Evolutionary conservation across 2,329 filamentous ascomycete genomes (phyloP), one percentile per base, ranked within the genome.

Genomic region (Beauveria pseudobassiana): DNA sequence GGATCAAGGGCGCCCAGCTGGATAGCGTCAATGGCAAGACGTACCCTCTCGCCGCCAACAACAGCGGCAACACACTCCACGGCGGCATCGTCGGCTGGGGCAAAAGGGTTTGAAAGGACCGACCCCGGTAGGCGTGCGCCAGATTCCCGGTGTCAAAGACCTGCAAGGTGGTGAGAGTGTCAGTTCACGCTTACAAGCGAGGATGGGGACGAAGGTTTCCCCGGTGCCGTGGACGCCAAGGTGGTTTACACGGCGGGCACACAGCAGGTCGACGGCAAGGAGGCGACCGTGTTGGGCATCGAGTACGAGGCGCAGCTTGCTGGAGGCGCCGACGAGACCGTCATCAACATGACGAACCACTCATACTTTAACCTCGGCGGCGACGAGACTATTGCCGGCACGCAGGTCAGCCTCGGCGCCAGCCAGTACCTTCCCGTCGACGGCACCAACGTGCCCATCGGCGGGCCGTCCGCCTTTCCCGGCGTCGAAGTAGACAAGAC

Each of bases 341-440:
- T 87, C 48, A 84, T 98, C 73, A 96, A 93, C 76, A 83, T 98
- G 77, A 98, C 95, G 55, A 99, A 98, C 78, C 93, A 99, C 79
- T 96, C 91, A 45, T 89, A 89, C 77, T 89, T 89, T 75, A 88
- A 88, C 75, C 80, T 88, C 40, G 77, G 79, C 3, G 80, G 80
- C 67, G 75, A 74, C 42, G 72, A 78, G 18, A 78, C 80, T 20
- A 82, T 84, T 63, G 80, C 81, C 59, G 82, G 80, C 65, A 86
- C 83, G 10, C 70, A 74, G 69, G 88, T 93, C 75, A 90, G 89
- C 68, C 83, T 96, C 56, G 79, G 78, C 50, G 83, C 81, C 30
- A 78, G 80, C 69, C 74, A 77, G 48, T 88, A 96, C 74, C 86
- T 96, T 51, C 89, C 89, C 30, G 82, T 93, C 54, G 89, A 95